Evolutionary conservation across 352 stramenopile species (phyloP), one percentile per base, ranked within the genome.

Genomic region (Lagenidium giganteum): DNA sequence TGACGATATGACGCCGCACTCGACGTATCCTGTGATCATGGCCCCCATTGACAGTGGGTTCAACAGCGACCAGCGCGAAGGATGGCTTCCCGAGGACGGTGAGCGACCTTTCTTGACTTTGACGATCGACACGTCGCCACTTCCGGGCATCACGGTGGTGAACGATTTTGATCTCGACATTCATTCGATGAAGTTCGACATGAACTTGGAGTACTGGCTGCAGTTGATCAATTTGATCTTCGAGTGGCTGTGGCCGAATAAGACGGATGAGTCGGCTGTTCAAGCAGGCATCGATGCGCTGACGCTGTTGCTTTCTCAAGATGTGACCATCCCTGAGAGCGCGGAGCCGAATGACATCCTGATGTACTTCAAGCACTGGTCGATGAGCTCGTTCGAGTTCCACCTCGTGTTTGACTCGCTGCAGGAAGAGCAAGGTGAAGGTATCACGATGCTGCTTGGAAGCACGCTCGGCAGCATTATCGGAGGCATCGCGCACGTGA

Each of bases 351-450:
- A 53, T 39, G 73, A 72, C 5, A 75, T 74, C 57, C 41, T 85
- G 16, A 43, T 90, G 52, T 90, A 88, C 50, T 85, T 90, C 44
- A 86, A 78, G 50, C 53, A 57, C 13, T 88, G 75, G 72, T 46
- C 49, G 11, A 67, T 90, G 62, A 76, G 63, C 38, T 29, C 37
- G 29, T 90, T 62, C 30, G 59, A 86, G 17, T 72, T 90, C 21
- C 69, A 90, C 24, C 20, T 90, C 43, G 70, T 88, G 28, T 87
- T 90, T 48, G 71, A 88, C 58, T 90, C 78, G 17, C 41, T 71
- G 7, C 78, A 87, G 49, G 78, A 88, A 42, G 73, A 81, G 31
- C 67, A 65, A 28, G 73, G 78, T 8, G 72, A 87, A 61, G 77
- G 76, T 32, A 83, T 88, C 27, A 72, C 70, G 12, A 37, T 70